Conservation (phyloP, 495 filamentous ascomycete genomes). For the Aspergillus steynii region DNA sequence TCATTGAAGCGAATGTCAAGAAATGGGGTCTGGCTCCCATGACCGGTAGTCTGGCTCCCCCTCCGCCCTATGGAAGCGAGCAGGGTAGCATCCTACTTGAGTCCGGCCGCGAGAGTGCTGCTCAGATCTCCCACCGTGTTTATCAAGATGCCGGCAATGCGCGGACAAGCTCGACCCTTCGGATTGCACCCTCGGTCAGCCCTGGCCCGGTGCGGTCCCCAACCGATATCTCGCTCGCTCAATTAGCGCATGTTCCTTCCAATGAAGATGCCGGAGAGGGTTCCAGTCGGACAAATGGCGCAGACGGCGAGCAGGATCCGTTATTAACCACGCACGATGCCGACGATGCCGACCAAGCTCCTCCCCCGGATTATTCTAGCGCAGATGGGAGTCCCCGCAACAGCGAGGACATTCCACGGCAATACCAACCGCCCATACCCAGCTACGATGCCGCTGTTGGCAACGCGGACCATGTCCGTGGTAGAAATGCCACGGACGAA, state of each 20-base stretch:
- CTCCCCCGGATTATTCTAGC: slow-evolving; percentile 74
- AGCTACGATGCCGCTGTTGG: slow-evolving; percentile 67
- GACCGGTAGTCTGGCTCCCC: slow-evolving; percentile 91
- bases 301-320: slow-evolving; percentile 30
- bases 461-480: slow-evolving; percentile 15
- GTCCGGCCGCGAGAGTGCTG: slow-evolving; percentile 68
- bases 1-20: slow-evolving; percentile 99
- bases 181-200: slow-evolving; percentile 71
- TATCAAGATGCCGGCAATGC: slow-evolving; percentile 50
- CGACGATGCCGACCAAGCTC: slow-evolving; percentile 39
- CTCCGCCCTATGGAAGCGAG: slow-evolving; percentile 94
- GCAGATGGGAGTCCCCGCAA: slow-evolving; percentile 59
- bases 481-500: slow-evolving; percentile 10
- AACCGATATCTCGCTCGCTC: slow-evolving; percentile 94
- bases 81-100: slow-evolving; percentile 94
- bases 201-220: slow-evolving; percentile 88
- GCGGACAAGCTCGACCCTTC: slow-evolving; percentile 51
- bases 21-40: slow-evolving; percentile 98
- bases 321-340: slow-evolving; percentile 37
- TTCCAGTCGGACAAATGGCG: slow-evolving; percentile 55
- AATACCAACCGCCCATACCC: slow-evolving; percentile 51
- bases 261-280: slow-evolving; percentile 77
- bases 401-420: slow-evolving; percentile 46
- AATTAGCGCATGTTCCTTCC: slow-evolving; percentile 67
- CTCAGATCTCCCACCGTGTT: slow-evolving; percentile 56